Evolutionary conservation across 192 early-diverging fungal species (phyloP).

Genomic region (Umbelopsis vinacea): DNA sequence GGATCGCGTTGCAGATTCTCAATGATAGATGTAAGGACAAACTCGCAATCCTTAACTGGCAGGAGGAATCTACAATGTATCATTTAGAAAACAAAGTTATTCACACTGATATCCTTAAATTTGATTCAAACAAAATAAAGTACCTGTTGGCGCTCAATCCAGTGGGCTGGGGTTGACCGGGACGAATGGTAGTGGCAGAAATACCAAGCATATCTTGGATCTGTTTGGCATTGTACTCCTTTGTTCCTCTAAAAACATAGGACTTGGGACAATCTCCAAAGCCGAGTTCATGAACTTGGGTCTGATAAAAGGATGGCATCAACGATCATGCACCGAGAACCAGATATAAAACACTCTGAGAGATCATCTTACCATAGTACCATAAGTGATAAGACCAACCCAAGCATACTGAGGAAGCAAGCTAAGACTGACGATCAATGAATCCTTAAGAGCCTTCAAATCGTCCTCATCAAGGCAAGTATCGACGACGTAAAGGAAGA

Average conservation of each 20-base stretch:
- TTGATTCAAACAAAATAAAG: too few species aligned
- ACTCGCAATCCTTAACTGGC: constrained; percentile 94
- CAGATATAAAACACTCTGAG: background rate
- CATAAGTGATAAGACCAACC: constrained; percentile 96
- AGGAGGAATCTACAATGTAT: constrained; percentile 73
- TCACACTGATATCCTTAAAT: background rate
- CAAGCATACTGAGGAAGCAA: constrained; percentile 90
- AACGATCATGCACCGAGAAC: background rate
- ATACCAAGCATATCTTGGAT: constrained; percentile 98
- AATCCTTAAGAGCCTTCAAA: constrained; percentile 94
- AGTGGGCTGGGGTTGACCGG: constrained; percentile 41
- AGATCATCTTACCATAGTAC: constrained; percentile 82
- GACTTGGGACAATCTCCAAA: constrained; percentile 96
- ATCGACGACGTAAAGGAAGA: constrained; percentile 97
- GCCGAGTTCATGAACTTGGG: constrained; percentile 96
- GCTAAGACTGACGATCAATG: constrained; percentile 87
- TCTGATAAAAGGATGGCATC: constrained; percentile 48
- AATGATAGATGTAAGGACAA: constrained; percentile 89
- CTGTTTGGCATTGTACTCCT: constrained; percentile 94
- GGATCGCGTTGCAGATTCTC: constrained; percentile 98
- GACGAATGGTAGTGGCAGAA: constrained; percentile 45
- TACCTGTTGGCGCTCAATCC: constrained; percentile 62
- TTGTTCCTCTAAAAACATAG: constrained; percentile 96
- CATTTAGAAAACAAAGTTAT: constrained; percentile 6
- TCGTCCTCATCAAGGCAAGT: constrained; percentile 96